Evolutionary conservation across 2,329 filamentous ascomycete genomes (phyloP).

Genomic region (Aureobasidium lini): DNA sequence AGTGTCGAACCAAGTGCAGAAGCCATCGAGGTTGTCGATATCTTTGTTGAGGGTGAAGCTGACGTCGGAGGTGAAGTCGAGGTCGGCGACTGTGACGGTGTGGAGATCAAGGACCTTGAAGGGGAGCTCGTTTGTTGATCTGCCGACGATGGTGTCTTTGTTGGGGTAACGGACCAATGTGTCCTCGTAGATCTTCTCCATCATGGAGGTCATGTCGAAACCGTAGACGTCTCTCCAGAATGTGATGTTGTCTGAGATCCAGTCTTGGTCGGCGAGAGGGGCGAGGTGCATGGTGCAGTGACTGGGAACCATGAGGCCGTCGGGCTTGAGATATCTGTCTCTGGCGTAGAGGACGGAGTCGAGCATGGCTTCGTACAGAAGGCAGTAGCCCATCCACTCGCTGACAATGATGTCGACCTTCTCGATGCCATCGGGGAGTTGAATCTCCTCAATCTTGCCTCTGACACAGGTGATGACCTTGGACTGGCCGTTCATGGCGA

Average conservation of each 20-base stretch:
- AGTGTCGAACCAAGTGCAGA: constrained; percentile 88
- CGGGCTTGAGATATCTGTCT: constrained; percentile 74
- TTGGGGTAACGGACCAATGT: constrained; percentile 29
- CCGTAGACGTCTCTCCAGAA: constrained; percentile 94
- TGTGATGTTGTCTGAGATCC: constrained; percentile 65
- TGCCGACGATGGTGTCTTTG: constrained; percentile 49
- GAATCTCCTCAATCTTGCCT: constrained; percentile 81
- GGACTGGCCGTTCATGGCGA: constrained; percentile 71
- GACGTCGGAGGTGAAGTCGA: constrained; percentile 68
- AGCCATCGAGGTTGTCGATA: constrained; percentile 70
- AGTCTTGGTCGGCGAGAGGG: constrained; percentile 69
- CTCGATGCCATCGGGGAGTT: constrained; percentile 54
- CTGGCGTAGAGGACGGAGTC: constrained; percentile 84
- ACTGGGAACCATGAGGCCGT: constrained; percentile 78
- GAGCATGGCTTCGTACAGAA: constrained; percentile 93
- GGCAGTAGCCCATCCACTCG: constrained; percentile 96
- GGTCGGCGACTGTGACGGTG: constrained; percentile 60
- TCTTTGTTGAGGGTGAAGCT: constrained; percentile 53
- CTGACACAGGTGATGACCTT: constrained; percentile 70
- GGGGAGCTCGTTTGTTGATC: constrained; percentile 41
- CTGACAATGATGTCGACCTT: constrained; percentile 92
- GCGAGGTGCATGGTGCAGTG: constrained; percentile 78
- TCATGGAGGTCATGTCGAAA: constrained; percentile 91
- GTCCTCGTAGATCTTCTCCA: constrained; percentile 71
- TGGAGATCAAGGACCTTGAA: constrained; percentile 75